phyloP scores from a whole-genome alignment of 768 basidiomycete species.

The Megacollybia marginata region DNA sequence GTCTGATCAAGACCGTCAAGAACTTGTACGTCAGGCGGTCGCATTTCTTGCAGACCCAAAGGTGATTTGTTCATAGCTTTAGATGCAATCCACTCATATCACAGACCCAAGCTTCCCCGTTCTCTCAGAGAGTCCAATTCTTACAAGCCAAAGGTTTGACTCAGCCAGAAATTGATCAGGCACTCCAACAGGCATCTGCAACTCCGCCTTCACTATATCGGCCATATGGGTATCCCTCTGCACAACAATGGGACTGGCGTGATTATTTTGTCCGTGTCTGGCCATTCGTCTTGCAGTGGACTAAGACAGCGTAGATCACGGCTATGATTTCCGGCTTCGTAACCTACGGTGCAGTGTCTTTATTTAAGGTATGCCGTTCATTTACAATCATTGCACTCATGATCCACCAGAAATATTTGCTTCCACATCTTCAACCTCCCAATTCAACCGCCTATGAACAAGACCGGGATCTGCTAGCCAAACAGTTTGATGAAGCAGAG shows the following conservation, averaged over 20 bases:
- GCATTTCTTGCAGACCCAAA: constrained; percentile 81
- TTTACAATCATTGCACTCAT: background rate
- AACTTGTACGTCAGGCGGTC: constrained; percentile 76
- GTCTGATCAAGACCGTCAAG: constrained; percentile 53
- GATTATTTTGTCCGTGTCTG: constrained; percentile 81
- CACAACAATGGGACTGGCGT: constrained; percentile 83
- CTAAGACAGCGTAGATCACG: constrained; percentile 59
- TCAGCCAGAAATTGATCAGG: constrained; percentile 76
- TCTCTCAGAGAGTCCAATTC: constrained; percentile 85
- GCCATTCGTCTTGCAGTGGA: background rate
- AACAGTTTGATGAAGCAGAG: constrained; percentile 88
- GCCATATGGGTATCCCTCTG: constrained; percentile 31
- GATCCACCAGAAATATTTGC: constrained; percentile 70
- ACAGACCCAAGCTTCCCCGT: constrained; percentile 70
- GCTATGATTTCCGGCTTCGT: constrained; percentile 84
- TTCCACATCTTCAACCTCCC: constrained; percentile 88
- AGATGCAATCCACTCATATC: background rate
- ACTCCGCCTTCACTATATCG: constrained; percentile 31
- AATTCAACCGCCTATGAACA: constrained; percentile 82
- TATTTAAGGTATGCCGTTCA: constrained; percentile 58
- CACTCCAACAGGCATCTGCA: constrained; percentile 55
- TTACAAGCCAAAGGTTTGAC: constrained; percentile 93
- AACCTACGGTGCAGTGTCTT: constrained; percentile 68
- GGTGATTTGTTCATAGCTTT: constrained; percentile 28
- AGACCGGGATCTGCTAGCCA: constrained; percentile 75